Conservation (phyloP, 352 stramenopile species). For the Ophiocytium majus region DNA sequence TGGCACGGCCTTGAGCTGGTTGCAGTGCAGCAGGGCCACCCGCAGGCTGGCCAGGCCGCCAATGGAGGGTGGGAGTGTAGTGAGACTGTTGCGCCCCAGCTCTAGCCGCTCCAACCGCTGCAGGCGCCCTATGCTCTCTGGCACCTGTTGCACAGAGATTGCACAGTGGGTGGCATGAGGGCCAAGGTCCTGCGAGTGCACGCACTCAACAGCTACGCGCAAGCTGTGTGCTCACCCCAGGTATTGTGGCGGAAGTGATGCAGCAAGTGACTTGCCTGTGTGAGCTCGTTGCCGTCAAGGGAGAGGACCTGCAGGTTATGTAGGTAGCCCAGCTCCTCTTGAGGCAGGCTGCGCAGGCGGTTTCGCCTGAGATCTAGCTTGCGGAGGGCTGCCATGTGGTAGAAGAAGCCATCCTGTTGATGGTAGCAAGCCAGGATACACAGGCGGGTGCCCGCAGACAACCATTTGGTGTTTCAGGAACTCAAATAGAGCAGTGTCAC, state of each 20-base stretch:
- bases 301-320: not conserved
- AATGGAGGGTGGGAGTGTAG: not conserved
- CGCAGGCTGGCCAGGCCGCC: not conserved
- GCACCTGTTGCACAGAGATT: not conserved
- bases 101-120: not conserved
- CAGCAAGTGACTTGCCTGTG: not conserved
- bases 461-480: not conserved
- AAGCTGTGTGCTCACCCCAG: not conserved
- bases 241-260: not conserved
- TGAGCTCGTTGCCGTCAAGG: conserved; percentile 1
- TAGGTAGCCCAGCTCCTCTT: conserved; percentile 1
- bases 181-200: not conserved
- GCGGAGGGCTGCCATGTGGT: not conserved
- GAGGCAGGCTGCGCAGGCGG: not conserved
- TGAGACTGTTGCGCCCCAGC: not conserved
- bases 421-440: not conserved
- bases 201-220: not conserved
- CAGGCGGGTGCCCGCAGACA: not conserved
- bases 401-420: conserved; percentile 18
- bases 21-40: not conserved
- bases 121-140: not conserved
- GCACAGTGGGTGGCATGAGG: not conserved
- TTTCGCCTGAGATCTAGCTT: not conserved
- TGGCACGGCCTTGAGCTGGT: not conserved
- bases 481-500: not conserved